A percentile compares a stretch with the other conserved stretches of the same genome.
These are phyloP conservation scores for Cyanidioschyzon merolae DNA, from an alignment of 23 red algal genomes.

Conservation along the genomic window DNA sequence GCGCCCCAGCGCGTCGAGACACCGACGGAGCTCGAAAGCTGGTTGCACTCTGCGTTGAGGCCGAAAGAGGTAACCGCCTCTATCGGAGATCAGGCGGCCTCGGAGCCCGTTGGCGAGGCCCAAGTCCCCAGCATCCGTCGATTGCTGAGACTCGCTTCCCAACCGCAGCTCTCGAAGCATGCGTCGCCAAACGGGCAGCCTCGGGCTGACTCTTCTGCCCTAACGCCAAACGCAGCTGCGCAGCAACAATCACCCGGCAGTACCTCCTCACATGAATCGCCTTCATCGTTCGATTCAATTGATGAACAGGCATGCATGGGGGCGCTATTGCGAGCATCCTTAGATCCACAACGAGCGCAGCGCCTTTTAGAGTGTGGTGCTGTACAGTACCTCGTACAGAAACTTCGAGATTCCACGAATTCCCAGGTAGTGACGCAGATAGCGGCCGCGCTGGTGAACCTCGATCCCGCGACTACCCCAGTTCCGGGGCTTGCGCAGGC, in stretches of 20 bases:
- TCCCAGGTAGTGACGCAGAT: background rate
- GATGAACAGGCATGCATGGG: slow-evolving; percentile 10
- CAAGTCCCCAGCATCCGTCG: background rate
- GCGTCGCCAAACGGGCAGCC: too few species aligned
- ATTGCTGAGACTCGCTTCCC: background rate
- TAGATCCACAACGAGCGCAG: slow-evolving; percentile 5
- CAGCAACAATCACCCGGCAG: background rate
- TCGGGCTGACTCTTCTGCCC: too few species aligned
- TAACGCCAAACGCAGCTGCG: too few species aligned
- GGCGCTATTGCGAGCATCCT: background rate
- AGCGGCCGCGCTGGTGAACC: slow-evolving; percentile 7
- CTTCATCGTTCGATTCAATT: slow-evolving; percentile 1
- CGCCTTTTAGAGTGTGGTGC: background rate
- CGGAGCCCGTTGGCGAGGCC: background rate
- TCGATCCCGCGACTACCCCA: background rate
- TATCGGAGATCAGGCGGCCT: background rate
- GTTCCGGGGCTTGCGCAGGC: background rate
- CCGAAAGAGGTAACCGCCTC: background rate
- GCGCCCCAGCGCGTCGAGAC: background rate
- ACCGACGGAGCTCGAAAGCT: background rate
- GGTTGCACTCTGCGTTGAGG: background rate
- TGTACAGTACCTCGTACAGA: background rate
- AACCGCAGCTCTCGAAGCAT: background rate
- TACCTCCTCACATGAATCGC: background rate
- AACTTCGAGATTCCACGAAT: background rate